These are phyloP conservation scores for Salicornia ramosissima DNA, from an alignment of 148 eudicot genomes.

Conservation along the genomic window DNA sequence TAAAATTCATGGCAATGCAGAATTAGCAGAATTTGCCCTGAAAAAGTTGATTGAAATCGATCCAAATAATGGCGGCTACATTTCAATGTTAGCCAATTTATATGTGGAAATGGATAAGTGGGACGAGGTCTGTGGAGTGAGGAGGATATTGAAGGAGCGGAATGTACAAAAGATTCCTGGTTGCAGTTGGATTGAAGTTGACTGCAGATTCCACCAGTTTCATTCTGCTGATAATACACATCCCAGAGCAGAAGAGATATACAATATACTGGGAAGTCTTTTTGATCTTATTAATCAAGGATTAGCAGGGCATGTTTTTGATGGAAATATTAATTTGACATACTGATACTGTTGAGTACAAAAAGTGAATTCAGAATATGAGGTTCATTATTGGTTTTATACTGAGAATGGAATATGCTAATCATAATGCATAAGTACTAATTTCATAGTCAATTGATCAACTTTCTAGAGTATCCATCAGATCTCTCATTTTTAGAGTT, in stretches of 20 bases:
- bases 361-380: background rate
- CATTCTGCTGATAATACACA: conserved; percentile 53
- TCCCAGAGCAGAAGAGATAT: conserved; percentile 58
- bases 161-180: conserved; percentile 63
- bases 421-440: background rate
- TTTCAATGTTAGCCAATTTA: conserved; percentile 61
- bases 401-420: background rate
- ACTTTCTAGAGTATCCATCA: background rate
- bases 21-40: conserved; percentile 57
- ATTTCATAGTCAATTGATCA: conserved; percentile 1
- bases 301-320: conserved; percentile 6
- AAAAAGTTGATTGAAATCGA: conserved; percentile 52
- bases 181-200: conserved; percentile 83
- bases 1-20: conserved; percentile 58
- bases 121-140: conserved; percentile 53
- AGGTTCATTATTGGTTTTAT: no score
- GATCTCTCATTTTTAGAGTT: background rate
- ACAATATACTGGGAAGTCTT: conserved; percentile 39
- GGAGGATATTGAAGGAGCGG: conserved; percentile 46
- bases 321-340: conserved; percentile 16
- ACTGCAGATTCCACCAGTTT: conserved; percentile 55
- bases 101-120: conserved; percentile 60
- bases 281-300: conserved; percentile 26
- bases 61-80: conserved; percentile 68
- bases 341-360: conserved; percentile 9